These are phyloP conservation scores for Malassezia sp. DNA, from an alignment of 1,284 basidiomycete species.

Conservation along the genomic window DNA sequence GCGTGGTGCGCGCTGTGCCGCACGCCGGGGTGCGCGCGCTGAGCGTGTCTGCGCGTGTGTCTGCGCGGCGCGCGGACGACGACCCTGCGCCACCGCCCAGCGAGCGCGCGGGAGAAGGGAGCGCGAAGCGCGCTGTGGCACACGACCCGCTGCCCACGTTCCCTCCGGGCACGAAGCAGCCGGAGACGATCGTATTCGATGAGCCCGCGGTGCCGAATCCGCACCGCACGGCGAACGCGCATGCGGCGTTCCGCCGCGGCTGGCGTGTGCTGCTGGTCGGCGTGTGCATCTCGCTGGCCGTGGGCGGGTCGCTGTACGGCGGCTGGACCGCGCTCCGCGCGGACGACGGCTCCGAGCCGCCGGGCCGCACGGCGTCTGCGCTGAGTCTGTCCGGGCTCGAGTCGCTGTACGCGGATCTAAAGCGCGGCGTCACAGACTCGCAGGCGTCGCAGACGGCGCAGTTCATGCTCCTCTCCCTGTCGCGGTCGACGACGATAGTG, in stretches of 20 bases:
- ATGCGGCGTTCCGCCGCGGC: constrained; percentile 29
- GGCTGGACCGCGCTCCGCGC: constrained; percentile 22
- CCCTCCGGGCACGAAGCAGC: constrained; percentile 27
- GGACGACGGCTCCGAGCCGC: constrained; percentile 16
- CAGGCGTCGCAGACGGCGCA: constrained; percentile 11
- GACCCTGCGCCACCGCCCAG: too few species aligned
- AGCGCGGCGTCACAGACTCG: constrained; percentile 9
- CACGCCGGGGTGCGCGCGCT: too few species aligned
- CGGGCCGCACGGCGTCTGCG: not conserved
- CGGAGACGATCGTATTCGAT: constrained; percentile 36
- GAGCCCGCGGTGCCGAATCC: constrained; percentile 42
- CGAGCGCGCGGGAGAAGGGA: too few species aligned
- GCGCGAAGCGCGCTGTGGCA: too few species aligned
- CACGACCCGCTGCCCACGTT: too few species aligned
- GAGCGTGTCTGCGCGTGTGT: too few species aligned
- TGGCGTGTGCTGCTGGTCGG: constrained; percentile 15
- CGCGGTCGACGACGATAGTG: constrained; percentile 39
- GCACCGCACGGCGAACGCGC: constrained; percentile 33
- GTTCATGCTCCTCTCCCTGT: constrained; percentile 33
- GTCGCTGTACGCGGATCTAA: constrained; percentile 11
- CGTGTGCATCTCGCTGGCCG: constrained; percentile 9
- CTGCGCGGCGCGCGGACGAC: too few species aligned
- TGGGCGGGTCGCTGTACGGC: constrained; percentile 19
- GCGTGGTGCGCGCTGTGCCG: too few species aligned
- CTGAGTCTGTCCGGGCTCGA: constrained; percentile 1